Conservation (phyloP, 139 green algal genomes). For the Eudorina sp. region DNA sequence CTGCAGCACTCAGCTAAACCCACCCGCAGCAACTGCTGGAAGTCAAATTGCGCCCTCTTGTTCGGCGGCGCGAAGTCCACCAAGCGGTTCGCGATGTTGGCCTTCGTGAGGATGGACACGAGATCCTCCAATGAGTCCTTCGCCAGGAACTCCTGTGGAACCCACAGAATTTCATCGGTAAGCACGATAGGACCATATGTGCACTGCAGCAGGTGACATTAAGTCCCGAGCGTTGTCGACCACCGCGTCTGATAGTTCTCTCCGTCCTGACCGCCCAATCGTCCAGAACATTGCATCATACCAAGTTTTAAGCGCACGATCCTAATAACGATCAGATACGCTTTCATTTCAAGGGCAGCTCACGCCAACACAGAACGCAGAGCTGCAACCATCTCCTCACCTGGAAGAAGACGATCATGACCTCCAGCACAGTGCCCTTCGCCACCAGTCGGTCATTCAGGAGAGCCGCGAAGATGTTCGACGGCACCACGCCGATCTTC, state of each 20-base stretch:
- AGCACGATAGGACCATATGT: too few species aligned
- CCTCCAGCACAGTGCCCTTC: constrained; percentile 88
- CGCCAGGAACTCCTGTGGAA: constrained; percentile 75
- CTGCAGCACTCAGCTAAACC: too few species aligned
- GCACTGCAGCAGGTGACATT: too few species aligned
- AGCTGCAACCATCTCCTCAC: constrained; percentile 52
- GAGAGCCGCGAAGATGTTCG: constrained; percentile 84
- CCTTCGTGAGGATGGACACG: constrained; percentile 87
- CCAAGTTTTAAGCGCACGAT: too few species aligned
- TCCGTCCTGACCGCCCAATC: too few species aligned
- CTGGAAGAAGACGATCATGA: constrained; percentile 92
- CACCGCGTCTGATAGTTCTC: too few species aligned
- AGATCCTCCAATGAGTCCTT: constrained; percentile 87
- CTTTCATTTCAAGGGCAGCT: too few species aligned
- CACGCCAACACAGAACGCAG: too few species aligned
- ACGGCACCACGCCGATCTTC: constrained; percentile 84
- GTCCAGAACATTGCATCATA: too few species aligned
- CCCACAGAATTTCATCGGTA: too few species aligned
- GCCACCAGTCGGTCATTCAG: constrained; percentile 92
- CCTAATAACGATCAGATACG: too few species aligned
- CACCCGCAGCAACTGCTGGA: constrained; percentile 88
- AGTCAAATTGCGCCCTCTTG: constrained; percentile 80
- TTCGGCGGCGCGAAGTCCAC: constrained; percentile 93
- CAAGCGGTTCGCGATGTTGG: constrained; percentile 86
- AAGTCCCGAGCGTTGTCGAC: too few species aligned